Conservation (phyloP, 2,329 filamentous ascomycete species). For the Microsporum canis region DNA sequence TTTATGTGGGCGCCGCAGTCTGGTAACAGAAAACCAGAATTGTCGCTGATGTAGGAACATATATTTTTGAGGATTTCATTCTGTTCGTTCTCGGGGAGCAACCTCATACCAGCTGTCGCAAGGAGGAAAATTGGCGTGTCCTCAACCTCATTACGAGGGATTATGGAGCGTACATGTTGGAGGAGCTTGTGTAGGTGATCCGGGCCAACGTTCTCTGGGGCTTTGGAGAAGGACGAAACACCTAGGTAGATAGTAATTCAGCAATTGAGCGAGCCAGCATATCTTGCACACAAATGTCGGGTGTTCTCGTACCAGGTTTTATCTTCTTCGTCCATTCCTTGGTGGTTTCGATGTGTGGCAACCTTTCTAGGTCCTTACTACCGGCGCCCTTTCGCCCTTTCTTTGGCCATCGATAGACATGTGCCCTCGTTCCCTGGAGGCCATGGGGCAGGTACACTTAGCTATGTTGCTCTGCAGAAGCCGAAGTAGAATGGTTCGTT, state of each 20-base stretch:
- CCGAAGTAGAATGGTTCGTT: neutral
- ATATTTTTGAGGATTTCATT: constrained; percentile 61
- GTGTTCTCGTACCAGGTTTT: constrained; percentile 53
- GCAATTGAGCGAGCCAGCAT: neutral
- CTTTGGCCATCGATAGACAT: constrained; percentile 83
- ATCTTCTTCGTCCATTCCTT: constrained; percentile 90
- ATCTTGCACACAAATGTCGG: neutral
- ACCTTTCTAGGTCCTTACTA: constrained; percentile 48
- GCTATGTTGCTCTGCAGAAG: constrained; percentile 8
- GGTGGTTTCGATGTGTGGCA: constrained; percentile 74
- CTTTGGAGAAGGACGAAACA: constrained; percentile 77
- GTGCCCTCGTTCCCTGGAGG: constrained; percentile 65
- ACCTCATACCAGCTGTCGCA: constrained; percentile 87
- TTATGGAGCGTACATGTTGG: constrained; percentile 65
- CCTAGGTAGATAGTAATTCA: constrained; percentile 28
- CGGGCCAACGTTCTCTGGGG: constrained; percentile 61
- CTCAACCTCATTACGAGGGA: constrained; percentile 63
- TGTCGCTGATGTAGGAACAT: constrained; percentile 66
- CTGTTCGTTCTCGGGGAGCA: constrained; percentile 65
- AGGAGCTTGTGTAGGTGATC: constrained; percentile 72
- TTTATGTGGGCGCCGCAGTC: constrained; percentile 84
- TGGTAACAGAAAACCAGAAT: constrained; percentile 73
- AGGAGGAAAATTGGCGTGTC: constrained; percentile 91
- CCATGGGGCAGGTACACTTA: constrained; percentile 15
- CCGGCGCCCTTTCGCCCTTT: constrained; percentile 53